A percentile compares a stretch with the other conserved stretches of the same genome.
Conservation (phyloP, 257 asterid genomes). For the Salvia rosmarinus region DNA sequence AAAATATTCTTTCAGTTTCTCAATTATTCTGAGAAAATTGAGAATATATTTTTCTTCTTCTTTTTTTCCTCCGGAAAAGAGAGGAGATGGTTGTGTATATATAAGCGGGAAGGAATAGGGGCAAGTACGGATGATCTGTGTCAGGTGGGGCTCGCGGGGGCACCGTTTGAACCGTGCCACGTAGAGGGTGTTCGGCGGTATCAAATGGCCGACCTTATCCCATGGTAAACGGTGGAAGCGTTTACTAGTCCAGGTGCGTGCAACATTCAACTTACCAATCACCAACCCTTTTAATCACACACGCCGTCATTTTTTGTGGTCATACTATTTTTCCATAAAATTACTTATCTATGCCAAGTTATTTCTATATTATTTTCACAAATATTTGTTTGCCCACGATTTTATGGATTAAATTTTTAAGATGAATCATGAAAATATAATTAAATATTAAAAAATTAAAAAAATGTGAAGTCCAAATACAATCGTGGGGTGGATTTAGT, state of each 20-base stretch:
- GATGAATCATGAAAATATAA: no score
- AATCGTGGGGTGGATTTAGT: no score
- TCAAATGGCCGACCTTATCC: conserved; percentile 63
- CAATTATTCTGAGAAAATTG: neutral
- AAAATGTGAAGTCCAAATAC: no score
- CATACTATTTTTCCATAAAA: neutral
- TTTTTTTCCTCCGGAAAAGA: conserved; percentile 1
- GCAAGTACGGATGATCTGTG: conserved; percentile 45
- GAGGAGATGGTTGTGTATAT: conserved; percentile 48
- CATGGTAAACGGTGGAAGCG: conserved; percentile 21
- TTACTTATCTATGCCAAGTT: neutral
- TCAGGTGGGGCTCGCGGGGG: conserved; percentile 40
- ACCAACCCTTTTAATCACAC: neutral
- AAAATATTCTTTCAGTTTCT: neutral
- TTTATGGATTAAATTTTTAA: no score
- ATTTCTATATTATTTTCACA: no score
- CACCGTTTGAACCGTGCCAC: conserved; percentile 58
- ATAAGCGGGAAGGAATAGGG: conserved; percentile 10
- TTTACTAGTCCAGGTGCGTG: conserved; percentile 49
- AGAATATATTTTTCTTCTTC: neutral
- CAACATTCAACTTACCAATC: conserved; percentile 1
- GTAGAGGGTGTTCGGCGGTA: conserved; percentile 43
- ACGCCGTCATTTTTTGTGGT: conserved; percentile 3
- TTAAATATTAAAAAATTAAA: no score
- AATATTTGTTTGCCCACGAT: no score